Percentiles rank a stretch among this genome's conserved stretches.
phyloP scores from a whole-genome alignment of 2,329 filamentous ascomycete species.

The Beauveria brongniartii region DNA sequence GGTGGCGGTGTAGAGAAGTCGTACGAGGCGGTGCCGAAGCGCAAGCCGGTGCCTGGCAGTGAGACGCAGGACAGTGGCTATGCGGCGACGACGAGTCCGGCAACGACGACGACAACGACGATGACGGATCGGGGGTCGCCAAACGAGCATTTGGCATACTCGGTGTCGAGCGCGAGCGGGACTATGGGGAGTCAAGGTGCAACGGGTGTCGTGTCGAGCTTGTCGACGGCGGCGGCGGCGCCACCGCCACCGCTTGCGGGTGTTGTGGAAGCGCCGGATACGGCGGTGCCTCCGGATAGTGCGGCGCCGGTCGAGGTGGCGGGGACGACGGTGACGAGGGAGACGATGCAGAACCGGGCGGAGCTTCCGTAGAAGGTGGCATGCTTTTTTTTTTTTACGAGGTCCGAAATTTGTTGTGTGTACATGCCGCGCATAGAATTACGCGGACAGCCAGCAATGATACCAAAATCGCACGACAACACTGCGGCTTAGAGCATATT shows the following conservation, averaged over 20 bases:
- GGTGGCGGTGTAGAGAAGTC: neutral
- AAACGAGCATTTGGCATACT: neutral
- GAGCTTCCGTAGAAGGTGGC: neutral
- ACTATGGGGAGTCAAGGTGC: neutral
- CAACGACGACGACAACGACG: neutral
- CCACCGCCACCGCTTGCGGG: neutral
- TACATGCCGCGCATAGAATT: neutral
- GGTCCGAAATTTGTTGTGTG: neutral
- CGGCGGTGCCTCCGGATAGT: neutral
- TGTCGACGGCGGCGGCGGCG: neutral
- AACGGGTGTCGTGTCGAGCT: neutral
- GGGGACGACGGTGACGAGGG: neutral
- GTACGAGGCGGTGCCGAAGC: neutral
- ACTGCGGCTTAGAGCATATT: neutral
- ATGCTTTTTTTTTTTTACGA: neutral
- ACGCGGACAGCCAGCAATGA: neutral
- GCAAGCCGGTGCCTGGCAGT: neutral
- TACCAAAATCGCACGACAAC: neutral
- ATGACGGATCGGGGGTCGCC: neutral
- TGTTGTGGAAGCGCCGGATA: constrained; percentile 3
- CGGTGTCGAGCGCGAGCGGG: neutral
- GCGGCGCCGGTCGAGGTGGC: constrained; percentile 4
- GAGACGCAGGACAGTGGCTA: neutral
- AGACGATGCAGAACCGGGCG: constrained; percentile 2
- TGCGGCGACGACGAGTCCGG: neutral